Evolutionary conservation across 148 eudicot genomes (phyloP).

Genomic region (Chenopodium berlandieri): DNA sequence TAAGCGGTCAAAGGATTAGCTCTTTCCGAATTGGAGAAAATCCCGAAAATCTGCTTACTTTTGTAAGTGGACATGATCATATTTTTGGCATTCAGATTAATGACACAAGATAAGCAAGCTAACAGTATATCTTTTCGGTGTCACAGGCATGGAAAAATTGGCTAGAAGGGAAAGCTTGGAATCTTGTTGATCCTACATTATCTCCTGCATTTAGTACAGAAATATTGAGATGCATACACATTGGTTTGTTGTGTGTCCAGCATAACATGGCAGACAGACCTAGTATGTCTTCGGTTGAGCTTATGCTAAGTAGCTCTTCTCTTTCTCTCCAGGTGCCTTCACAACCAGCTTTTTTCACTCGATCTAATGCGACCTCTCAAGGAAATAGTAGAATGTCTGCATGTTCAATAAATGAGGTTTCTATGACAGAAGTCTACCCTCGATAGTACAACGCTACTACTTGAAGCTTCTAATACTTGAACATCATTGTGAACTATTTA

Average conservation of each 20-base stretch:
- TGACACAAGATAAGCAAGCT: background rate
- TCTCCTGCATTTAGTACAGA: constrained; percentile 15
- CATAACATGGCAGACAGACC: constrained; percentile 31
- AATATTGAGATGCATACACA: constrained; percentile 43
- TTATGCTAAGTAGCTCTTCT: constrained; percentile 38
- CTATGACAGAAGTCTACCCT: constrained; percentile 11
- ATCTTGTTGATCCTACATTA: constrained; percentile 11
- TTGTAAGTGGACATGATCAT: background rate
- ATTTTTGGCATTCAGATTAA: background rate
- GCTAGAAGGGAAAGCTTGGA: constrained; percentile 8
- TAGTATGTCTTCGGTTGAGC: constrained; percentile 34
- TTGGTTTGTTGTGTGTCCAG: constrained; percentile 45
- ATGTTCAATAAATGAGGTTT: background rate
- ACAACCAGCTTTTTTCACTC: constrained; percentile 8
- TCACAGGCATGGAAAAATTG: constrained; percentile 23
- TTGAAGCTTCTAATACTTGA: background rate
- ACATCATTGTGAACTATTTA: background rate
- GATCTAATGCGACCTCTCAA: background rate
- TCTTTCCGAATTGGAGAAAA: constrained; percentile 9
- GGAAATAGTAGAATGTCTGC: background rate
- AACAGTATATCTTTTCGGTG: background rate
- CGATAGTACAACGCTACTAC: background rate
- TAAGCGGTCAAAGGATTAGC: constrained; percentile 25
- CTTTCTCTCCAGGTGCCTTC: constrained; percentile 19
- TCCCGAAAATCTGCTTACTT: constrained; percentile 14